A percentile compares a stretch with the other conserved stretches of the same genome.
Conservation (phyloP, 768 basidiomycete species). For the Termitomyces sp. region DNA sequence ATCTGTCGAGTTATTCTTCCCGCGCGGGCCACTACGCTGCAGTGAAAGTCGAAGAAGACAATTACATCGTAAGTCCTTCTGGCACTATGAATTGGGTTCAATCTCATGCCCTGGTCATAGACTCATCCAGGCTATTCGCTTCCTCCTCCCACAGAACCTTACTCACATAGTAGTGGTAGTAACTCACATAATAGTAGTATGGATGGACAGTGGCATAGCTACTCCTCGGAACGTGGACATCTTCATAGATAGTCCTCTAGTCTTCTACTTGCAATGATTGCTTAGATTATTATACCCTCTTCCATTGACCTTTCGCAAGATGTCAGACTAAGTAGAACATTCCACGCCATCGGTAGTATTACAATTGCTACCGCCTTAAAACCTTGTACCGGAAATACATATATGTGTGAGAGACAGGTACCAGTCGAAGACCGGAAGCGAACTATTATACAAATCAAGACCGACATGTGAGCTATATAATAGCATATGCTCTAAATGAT, state of each 20-base stretch:
- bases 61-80: constrained; percentile 41
- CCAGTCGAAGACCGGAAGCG: constrained; percentile 5
- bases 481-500: constrained; percentile 5
- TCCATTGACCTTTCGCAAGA: neutral
- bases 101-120: constrained; percentile 16
- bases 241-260: constrained; percentile 44
- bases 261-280: neutral
- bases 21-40: constrained; percentile 39
- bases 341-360: neutral
- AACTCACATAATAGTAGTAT: constrained; percentile 32
- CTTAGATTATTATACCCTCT: constrained; percentile 16
- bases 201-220: constrained; percentile 53
- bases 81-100: neutral
- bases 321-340: neutral
- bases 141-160: constrained; percentile 26
- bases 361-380: neutral
- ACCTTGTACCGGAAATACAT: neutral
- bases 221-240: constrained; percentile 59
- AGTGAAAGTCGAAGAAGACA: constrained; percentile 68
- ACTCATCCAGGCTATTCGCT: constrained; percentile 36
- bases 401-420: neutral
- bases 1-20: constrained; percentile 36
- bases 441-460: constrained; percentile 17
- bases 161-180: constrained; percentile 33
- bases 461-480: constrained; percentile 14